phyloP scores from a whole-genome alignment of 129 eudicot genomes.

The Dittrichia graveolens region DNA sequence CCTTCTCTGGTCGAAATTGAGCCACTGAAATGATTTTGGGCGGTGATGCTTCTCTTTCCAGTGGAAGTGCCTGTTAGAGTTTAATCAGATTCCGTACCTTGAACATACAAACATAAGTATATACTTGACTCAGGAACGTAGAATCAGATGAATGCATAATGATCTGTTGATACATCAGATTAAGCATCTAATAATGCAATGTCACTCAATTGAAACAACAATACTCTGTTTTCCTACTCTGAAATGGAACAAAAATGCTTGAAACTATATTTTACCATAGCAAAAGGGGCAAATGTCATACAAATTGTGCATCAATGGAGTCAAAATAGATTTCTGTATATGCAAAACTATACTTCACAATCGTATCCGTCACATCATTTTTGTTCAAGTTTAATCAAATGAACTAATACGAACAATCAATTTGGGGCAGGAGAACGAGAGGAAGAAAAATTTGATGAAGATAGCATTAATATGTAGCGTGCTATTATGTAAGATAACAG shows the following conservation, averaged over 20 bases:
- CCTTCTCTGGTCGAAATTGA: conserved; percentile 99
- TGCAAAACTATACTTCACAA: neutral
- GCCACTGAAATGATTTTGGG: conserved; percentile 82
- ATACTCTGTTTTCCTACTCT: neutral
- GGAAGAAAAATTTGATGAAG: neutral
- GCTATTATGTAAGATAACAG: neutral
- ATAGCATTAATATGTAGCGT: neutral
- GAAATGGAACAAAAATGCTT: neutral
- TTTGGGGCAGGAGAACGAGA: neutral
- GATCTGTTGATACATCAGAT: neutral
- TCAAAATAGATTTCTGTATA: neutral
- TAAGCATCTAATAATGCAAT: neutral
- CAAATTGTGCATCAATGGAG: neutral
- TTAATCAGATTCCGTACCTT: conserved; percentile 32
- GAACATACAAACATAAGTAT: conserved; percentile 20
- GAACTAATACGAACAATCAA: conserved; percentile 4
- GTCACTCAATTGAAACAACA: neutral
- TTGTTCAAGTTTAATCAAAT: neutral
- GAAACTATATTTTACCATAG: neutral
- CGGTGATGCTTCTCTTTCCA: conserved; percentile 58
- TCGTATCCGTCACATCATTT: neutral
- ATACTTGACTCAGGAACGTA: conserved; percentile 5
- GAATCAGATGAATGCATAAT: conserved; percentile 1
- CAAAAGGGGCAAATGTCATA: neutral
- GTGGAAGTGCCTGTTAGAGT: conserved; percentile 69